Percentiles rank a stretch among this genome's conserved stretches.
These are phyloP conservation scores for Mrakia gelida DNA, from an alignment of 768 basidiomycete genomes.

Conservation along the genomic window DNA sequence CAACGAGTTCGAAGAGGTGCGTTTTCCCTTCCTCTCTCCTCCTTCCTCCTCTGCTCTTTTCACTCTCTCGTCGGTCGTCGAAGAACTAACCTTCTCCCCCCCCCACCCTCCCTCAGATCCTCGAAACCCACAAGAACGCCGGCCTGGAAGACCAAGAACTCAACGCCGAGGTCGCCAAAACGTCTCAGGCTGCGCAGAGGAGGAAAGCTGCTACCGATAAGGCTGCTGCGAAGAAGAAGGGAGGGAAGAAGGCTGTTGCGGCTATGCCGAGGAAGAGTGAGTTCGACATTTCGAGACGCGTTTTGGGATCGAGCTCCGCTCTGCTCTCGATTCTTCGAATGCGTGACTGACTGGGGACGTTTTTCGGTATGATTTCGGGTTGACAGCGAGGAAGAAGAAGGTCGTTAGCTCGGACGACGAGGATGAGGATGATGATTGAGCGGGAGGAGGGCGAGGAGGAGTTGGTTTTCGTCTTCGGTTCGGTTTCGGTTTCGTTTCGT, in stretches of 20 bases:
- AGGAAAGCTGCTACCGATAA: constrained; percentile 38
- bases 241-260: constrained; percentile 1
- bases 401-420: neutral
- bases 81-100: neutral
- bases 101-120: constrained; percentile 54
- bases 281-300: neutral
- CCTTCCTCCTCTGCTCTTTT: neutral
- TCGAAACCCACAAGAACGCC: constrained; percentile 74
- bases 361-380: too few species aligned
- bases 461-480: neutral
- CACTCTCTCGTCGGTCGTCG: neutral
- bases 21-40: constrained; percentile 13
- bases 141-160: constrained; percentile 89
- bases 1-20: constrained; percentile 85
- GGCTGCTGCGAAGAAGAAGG: constrained; percentile 12
- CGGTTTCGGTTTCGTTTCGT: too few species aligned
- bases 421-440: constrained; percentile 8
- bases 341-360: too few species aligned
- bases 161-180: constrained; percentile 76
- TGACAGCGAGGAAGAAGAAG: neutral
- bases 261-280: constrained; percentile 8
- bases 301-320: too few species aligned
- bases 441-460: too few species aligned
- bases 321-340: too few species aligned
- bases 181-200: constrained; percentile 65